Percentiles rank a stretch among this genome's conserved stretches.
Evolutionary conservation across 495 filamentous ascomycete species (phyloP).

Genomic region (Penicillium maclennaniae): DNA sequence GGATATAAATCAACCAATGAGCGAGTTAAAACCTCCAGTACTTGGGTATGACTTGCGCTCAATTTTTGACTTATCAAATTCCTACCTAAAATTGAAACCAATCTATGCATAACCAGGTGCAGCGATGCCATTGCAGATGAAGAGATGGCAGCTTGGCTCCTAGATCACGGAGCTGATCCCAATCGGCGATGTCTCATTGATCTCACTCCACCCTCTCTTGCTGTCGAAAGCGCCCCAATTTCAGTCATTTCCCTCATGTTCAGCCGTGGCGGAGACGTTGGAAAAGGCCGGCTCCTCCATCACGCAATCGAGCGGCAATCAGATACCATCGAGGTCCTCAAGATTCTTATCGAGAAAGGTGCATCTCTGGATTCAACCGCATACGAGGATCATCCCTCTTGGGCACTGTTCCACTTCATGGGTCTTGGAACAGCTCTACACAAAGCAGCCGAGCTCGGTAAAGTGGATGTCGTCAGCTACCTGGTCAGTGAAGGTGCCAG

Average conservation of each 20-base stretch:
- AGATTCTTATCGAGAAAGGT: slow-evolving; percentile 12
- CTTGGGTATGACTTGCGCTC: slow-evolving; percentile 8
- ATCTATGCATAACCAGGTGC: no score
- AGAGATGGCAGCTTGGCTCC: slow-evolving; percentile 22
- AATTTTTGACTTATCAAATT: neutral
- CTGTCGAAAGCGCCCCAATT: slow-evolving; percentile 15
- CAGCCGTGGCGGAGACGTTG: slow-evolving; percentile 14
- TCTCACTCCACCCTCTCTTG: slow-evolving; percentile 18
- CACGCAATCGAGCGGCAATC: slow-evolving; percentile 14
- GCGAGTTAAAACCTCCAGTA: slow-evolving; percentile 14
- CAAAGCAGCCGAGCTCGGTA: slow-evolving; percentile 11
- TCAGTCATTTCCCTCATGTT: slow-evolving; percentile 15
- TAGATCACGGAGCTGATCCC: slow-evolving; percentile 20
- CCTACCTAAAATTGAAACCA: neutral
- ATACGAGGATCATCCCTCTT: slow-evolving; percentile 17
- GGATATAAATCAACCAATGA: slow-evolving; percentile 20
- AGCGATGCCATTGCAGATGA: no score
- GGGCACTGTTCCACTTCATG: slow-evolving; percentile 10
- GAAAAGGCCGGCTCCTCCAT: slow-evolving; percentile 22
- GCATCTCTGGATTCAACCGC: slow-evolving; percentile 11
- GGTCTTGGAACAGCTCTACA: slow-evolving; percentile 17
- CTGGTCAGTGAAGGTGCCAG: slow-evolving; percentile 3
- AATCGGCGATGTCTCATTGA: slow-evolving; percentile 19
- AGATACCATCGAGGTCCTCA: slow-evolving; percentile 14
- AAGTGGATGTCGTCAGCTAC: slow-evolving; percentile 4